Evolutionary conservation across 202 grass and related monocot species (phyloP).

Genomic region (Alloteropsis angusta): DNA sequence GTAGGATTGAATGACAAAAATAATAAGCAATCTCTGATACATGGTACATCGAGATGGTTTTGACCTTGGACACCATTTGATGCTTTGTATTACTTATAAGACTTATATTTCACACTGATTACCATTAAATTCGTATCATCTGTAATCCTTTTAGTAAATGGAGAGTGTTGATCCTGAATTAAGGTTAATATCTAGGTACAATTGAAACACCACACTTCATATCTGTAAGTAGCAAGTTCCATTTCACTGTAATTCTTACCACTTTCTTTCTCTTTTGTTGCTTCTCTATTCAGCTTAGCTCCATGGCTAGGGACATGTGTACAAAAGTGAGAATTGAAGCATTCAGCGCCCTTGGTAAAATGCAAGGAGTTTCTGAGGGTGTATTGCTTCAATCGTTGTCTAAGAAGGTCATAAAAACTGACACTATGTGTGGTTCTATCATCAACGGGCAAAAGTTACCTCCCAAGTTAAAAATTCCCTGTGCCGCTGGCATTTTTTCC

Average conservation of each 20-base stretch:
- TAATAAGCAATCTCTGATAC: neutral
- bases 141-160: neutral
- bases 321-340: slow-evolving; percentile 72
- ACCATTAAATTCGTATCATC: neutral
- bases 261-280: neutral
- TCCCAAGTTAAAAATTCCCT: slow-evolving; percentile 47
- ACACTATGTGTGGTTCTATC: slow-evolving; percentile 29
- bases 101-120: neutral
- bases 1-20: neutral
- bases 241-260: neutral
- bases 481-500: slow-evolving; percentile 64
- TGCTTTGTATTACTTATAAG: neutral
- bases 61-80: neutral
- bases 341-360: slow-evolving; percentile 62
- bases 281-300: slow-evolving; percentile 66
- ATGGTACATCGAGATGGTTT: neutral
- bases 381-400: slow-evolving; percentile 72
- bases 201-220: neutral
- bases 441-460: slow-evolving; percentile 34
- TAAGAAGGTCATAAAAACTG: slow-evolving; percentile 66
- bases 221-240: slow-evolving; percentile 2
- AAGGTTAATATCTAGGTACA: neutral
- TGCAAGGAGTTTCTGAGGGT: slow-evolving; percentile 46
- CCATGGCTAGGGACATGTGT: slow-evolving; percentile 80
- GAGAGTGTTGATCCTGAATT: neutral